A percentile compares a stretch with the other conserved stretches of the same genome.
Evolutionary conservation across 2,329 filamentous ascomycete genomes (phyloP).

Genomic region (Huntiella savannae): DNA sequence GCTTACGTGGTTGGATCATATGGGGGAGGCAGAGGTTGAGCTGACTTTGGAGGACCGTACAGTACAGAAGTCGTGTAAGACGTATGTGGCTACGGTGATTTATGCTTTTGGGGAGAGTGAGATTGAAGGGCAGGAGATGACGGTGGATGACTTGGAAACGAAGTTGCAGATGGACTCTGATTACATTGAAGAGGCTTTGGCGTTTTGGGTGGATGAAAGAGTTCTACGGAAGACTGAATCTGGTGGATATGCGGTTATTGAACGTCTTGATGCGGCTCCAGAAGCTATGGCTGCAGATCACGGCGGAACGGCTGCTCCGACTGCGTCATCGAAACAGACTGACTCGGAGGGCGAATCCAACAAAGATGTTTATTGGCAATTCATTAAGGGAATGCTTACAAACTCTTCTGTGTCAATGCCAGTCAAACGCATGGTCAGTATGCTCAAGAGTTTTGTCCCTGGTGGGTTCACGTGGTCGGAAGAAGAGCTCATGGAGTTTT

Average conservation of each 20-base stretch:
- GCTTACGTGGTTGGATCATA: slow-evolving; percentile 68
- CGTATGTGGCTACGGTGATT: slow-evolving; percentile 77
- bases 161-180: slow-evolving; percentile 54
- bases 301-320: not conserved
- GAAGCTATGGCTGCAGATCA: not conserved
- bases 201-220: slow-evolving; percentile 51
- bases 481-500: slow-evolving; percentile 68
- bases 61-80: slow-evolving; percentile 52
- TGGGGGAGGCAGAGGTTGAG: slow-evolving; percentile 64
- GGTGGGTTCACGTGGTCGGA: slow-evolving; percentile 80
- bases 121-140: slow-evolving; percentile 23
- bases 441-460: slow-evolving; percentile 81
- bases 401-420: slow-evolving; percentile 72
- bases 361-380: slow-evolving; percentile 66
- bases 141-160: slow-evolving; percentile 29
- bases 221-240: slow-evolving; percentile 39
- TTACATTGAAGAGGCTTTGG: slow-evolving; percentile 46
- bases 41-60: slow-evolving; percentile 68
- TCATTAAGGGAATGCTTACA: slow-evolving; percentile 86
- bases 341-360: slow-evolving; percentile 14
- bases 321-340: slow-evolving; percentile 12
- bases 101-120: slow-evolving; percentile 42
- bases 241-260: slow-evolving; percentile 47
- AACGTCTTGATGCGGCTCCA: slow-evolving; percentile 28
- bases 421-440: slow-evolving; percentile 66